Evolutionary conservation across 2,329 filamentous ascomycete species (phyloP).

Genomic region (Penicillium sp.): DNA sequence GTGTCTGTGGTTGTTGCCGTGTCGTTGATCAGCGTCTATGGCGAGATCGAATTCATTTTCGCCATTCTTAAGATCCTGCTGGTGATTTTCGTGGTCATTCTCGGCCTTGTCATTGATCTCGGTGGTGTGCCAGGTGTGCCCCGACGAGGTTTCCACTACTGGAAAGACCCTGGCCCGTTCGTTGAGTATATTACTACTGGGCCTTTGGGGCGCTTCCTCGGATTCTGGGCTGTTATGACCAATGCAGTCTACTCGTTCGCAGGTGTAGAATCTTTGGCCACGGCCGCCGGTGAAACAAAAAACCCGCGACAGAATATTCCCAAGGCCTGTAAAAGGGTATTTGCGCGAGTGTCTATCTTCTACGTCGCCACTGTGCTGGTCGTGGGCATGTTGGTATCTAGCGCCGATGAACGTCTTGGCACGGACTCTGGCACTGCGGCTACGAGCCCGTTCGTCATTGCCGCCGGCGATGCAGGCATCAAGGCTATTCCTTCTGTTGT

Average conservation of each 20-base stretch:
- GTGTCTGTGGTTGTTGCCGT: constrained; percentile 60
- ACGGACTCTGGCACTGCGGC: constrained; percentile 31
- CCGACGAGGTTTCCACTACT: constrained; percentile 66
- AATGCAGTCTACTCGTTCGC: constrained; percentile 41
- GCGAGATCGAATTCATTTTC: constrained; percentile 55
- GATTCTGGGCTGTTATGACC: constrained; percentile 54
- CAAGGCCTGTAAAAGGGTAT: constrained; percentile 55
- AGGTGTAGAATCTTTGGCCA: constrained; percentile 53
- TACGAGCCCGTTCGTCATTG: constrained; percentile 66
- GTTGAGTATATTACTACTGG: constrained; percentile 63
- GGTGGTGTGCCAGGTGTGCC: constrained; percentile 61
- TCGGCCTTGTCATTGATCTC: constrained; percentile 59
- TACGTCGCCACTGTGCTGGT: constrained; percentile 59
- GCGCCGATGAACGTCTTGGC: constrained; percentile 43
- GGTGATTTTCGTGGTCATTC: constrained; percentile 48
- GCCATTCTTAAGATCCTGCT: constrained; percentile 53
- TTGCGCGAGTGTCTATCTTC: constrained; percentile 57
- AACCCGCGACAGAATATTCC: constrained; percentile 56
- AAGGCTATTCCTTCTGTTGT: constrained; percentile 68
- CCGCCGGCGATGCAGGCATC: constrained; percentile 66
- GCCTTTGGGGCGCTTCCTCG: constrained; percentile 62
- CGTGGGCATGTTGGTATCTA: constrained; percentile 61
- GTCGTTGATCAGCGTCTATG: constrained; percentile 51
- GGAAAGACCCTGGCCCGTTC: constrained; percentile 67
- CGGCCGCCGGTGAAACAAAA: constrained; percentile 57